Evolutionary conservation across 148 eudicot species (phyloP).

Genomic region (Heliamphora exappendiculata): DNA sequence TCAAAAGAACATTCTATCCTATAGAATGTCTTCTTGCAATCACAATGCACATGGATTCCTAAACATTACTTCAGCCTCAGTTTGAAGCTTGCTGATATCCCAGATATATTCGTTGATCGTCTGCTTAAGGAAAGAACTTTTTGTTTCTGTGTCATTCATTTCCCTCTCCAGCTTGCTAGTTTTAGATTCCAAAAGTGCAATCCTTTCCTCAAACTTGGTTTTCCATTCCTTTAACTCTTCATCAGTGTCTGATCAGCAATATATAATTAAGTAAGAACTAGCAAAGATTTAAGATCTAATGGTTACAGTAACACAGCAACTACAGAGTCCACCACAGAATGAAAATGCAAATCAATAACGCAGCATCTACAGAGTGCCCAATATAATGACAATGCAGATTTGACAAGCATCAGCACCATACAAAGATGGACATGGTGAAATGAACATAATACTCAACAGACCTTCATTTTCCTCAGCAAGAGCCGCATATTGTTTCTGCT

Average conservation of each 20-base stretch:
- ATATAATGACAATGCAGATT: background rate
- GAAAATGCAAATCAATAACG: background rate
- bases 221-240: slow-evolving; percentile 81
- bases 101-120: slow-evolving; percentile 22
- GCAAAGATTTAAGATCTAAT: background rate
- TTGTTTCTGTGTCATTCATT: slow-evolving; percentile 38
- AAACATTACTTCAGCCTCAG: slow-evolving; percentile 59
- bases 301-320: background rate
- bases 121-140: slow-evolving; percentile 20
- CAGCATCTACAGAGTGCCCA: background rate
- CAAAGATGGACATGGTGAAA: background rate
- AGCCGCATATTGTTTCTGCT: slow-evolving; percentile 42
- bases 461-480: slow-evolving; percentile 79
- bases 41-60: slow-evolving; percentile 4
- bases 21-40: background rate
- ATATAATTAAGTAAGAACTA: background rate
- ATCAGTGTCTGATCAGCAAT: slow-evolving; percentile 55
- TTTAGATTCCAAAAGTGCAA: slow-evolving; percentile 42
- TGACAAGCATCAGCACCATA: background rate
- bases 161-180: slow-evolving; percentile 61
- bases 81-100: slow-evolving; percentile 71
- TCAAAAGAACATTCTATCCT: slow-evolving; percentile 3
- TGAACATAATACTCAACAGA: slow-evolving; percentile 16
- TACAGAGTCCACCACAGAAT: background rate
- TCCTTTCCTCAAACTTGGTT: slow-evolving; percentile 56